Evolutionary conservation across 2,329 filamentous ascomycete genomes (phyloP).

Genomic region (Penicillium sp.): DNA sequence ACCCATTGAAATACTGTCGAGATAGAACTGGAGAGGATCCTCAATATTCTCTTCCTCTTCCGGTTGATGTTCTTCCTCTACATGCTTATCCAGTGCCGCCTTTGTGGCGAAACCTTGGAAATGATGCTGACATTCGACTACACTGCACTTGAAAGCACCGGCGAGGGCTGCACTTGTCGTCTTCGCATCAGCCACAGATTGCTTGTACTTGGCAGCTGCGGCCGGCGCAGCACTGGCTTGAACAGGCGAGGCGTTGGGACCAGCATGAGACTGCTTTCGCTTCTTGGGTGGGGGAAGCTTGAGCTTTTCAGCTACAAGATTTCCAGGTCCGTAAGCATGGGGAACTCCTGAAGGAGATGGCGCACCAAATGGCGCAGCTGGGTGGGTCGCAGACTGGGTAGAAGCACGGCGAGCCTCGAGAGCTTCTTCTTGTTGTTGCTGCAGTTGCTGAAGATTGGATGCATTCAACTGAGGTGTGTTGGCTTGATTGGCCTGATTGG

Average conservation of each 20-base stretch:
- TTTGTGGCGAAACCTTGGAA: slow-evolving; percentile 60
- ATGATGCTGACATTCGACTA: slow-evolving; percentile 58
- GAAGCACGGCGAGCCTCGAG: slow-evolving; percentile 41
- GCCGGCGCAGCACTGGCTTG: slow-evolving; percentile 26
- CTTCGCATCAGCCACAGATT: slow-evolving; percentile 47
- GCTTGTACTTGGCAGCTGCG: slow-evolving; percentile 38
- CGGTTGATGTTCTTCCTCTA: slow-evolving; percentile 57
- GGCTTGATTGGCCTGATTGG: slow-evolving; percentile 27
- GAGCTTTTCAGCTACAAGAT: slow-evolving; percentile 61
- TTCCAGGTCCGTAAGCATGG: slow-evolving; percentile 57
- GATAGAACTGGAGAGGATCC: slow-evolving; percentile 60
- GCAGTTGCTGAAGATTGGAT: slow-evolving; percentile 52
- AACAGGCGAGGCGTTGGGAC: slow-evolving; percentile 29
- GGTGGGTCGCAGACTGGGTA: slow-evolving; percentile 44
- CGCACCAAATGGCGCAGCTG: slow-evolving; percentile 59
- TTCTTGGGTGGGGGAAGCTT: slow-evolving; percentile 63
- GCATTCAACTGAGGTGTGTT: slow-evolving; percentile 46
- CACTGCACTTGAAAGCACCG: slow-evolving; percentile 58
- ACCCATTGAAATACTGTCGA: slow-evolving; percentile 56
- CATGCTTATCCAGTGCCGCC: slow-evolving; percentile 59
- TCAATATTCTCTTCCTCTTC: slow-evolving; percentile 50
- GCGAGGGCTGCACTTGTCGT: slow-evolving; percentile 42
- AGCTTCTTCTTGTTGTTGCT: slow-evolving; percentile 50
- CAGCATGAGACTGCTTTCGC: slow-evolving; percentile 56
- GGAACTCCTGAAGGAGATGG: slow-evolving; percentile 62